Conservation (phyloP, 345 rosid species). For the Eucalyptus sideroxylon region DNA sequence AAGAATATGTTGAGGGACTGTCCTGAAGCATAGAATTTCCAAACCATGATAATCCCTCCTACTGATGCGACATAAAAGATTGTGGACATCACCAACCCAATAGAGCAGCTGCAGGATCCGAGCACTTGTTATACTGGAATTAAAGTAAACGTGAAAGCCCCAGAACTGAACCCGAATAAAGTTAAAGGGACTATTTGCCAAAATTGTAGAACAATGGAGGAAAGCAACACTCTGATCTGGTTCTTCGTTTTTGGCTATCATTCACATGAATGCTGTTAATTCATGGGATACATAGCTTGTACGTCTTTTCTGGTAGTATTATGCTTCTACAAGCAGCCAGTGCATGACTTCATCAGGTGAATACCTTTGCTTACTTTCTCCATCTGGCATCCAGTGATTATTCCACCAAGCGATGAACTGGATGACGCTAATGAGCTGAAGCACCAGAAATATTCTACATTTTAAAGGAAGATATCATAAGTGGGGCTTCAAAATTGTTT, state of each 20-base stretch:
- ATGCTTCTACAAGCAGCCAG: not conserved
- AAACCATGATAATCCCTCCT: slow-evolving; percentile 48
- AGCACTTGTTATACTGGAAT: not conserved
- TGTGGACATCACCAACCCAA: slow-evolving; percentile 55
- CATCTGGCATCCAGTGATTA: slow-evolving; percentile 62
- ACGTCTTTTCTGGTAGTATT: not conserved
- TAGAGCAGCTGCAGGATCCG: slow-evolving; percentile 37
- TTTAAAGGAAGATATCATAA: not conserved
- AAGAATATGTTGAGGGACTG: slow-evolving; percentile 67
- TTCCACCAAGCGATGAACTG: slow-evolving; percentile 95
- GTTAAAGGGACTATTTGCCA: not conserved
- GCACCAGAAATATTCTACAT: slow-evolving; percentile 60
- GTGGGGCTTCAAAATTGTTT: not conserved
- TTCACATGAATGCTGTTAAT: not conserved
- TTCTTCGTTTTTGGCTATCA: not conserved
- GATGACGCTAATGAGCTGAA: slow-evolving; percentile 76
- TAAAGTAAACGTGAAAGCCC: not conserved
- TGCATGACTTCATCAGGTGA: not conserved
- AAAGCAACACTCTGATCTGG: not conserved
- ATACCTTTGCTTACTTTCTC: slow-evolving; percentile 53
- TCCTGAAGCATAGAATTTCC: slow-evolving; percentile 32
- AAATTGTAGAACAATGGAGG: not conserved
- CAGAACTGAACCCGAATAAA: not conserved
- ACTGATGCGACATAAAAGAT: slow-evolving; percentile 43
- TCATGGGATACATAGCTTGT: not conserved